A percentile compares a stretch with the other conserved stretches of the same genome.
Conservation (phyloP, 345 rosid species). For the Noccaea bulbosa region DNA sequence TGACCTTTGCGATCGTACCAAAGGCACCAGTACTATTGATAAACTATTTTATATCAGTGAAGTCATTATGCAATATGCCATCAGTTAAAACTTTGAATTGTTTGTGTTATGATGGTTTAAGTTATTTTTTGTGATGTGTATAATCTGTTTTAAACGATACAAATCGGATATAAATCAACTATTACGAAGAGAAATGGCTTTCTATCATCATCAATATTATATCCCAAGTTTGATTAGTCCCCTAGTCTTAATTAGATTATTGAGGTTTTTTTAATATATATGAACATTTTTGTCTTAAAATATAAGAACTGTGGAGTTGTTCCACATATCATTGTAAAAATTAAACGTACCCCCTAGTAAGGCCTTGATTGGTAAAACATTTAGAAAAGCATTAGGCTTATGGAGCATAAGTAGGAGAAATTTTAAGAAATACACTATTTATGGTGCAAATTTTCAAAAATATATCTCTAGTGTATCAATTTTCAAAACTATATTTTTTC, state of each 20-base stretch:
- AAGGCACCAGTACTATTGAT: slow-evolving; percentile 2
- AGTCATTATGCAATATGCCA: background rate
- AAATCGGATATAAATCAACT: too few species aligned
- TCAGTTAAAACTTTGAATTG: background rate
- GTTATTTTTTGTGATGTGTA: background rate
- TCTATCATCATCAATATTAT: background rate
- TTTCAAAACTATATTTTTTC: too few species aligned
- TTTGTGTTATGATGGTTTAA: background rate
- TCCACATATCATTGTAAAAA: slow-evolving; percentile 12
- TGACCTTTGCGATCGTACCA: slow-evolving; percentile 34
- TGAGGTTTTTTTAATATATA: background rate
- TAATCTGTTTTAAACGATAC: too few species aligned
- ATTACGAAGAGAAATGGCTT: too few species aligned
- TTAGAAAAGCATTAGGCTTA: too few species aligned
- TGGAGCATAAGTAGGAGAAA: too few species aligned
- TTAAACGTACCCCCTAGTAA: background rate
- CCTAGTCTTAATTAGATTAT: slow-evolving; percentile 1
- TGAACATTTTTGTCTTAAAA: background rate
- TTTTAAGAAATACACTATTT: too few species aligned
- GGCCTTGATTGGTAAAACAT: too few species aligned
- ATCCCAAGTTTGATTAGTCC: background rate
- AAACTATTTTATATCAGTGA: background rate
- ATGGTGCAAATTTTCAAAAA: too few species aligned
- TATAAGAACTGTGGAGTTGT: background rate
- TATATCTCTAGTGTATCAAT: too few species aligned